These are phyloP conservation scores for Rhodamnia argentea DNA, from an alignment of 345 rosid genomes.

Conservation along the genomic window DNA sequence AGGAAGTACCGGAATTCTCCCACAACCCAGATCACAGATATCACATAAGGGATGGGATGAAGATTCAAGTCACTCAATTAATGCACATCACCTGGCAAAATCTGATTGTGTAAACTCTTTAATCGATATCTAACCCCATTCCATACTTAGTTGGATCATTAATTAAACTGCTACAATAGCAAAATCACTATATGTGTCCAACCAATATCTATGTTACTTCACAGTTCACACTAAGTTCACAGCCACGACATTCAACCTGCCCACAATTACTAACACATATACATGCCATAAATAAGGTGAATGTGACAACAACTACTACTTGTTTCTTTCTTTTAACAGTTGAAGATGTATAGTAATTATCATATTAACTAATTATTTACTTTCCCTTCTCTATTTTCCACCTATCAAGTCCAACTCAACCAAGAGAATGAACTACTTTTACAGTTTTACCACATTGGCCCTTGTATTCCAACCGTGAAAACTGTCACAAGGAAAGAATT, in stretches of 20 bases:
- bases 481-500: neutral
- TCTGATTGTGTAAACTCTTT: neutral
- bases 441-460: neutral
- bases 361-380: neutral
- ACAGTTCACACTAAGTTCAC: neutral
- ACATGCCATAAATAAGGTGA: neutral
- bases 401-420: neutral
- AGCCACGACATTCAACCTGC: neutral
- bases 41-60: neutral
- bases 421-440: neutral
- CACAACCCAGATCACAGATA: neutral
- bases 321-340: neutral
- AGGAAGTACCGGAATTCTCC: neutral
- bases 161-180: neutral
- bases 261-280: neutral
- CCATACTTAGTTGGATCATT: neutral
- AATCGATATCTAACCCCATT: neutral
- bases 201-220: neutral
- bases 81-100: neutral
- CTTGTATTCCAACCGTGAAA: neutral
- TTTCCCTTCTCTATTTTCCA: neutral
- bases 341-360: neutral
- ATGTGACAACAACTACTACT: neutral
- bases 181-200: neutral
- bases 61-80: neutral